Evolutionary conservation across 176 grass and related monocot species (phyloP).

Genomic region (Phoenix dactylifera): DNA sequence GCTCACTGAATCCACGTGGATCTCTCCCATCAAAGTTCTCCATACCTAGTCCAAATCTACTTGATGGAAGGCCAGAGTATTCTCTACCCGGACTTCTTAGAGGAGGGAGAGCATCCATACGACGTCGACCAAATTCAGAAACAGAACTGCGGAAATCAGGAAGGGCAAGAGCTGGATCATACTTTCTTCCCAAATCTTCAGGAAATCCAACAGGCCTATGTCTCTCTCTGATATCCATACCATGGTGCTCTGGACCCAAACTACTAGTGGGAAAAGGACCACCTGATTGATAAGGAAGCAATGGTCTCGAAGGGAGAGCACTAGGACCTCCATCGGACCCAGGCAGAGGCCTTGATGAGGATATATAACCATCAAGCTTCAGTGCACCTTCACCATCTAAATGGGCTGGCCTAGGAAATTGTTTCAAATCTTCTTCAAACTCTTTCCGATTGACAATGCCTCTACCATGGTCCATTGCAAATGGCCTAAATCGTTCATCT

Average conservation of each 20-base stretch:
- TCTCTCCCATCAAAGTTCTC: constrained; percentile 10
- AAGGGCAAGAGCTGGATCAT: constrained; percentile 15
- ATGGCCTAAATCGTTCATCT: constrained; percentile 27
- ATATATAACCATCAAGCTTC: constrained; percentile 18
- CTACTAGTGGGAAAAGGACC: constrained; percentile 26
- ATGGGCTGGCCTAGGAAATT: constrained; percentile 31
- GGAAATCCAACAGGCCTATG: constrained; percentile 22
- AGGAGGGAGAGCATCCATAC: constrained; percentile 42
- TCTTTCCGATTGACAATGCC: constrained; percentile 29
- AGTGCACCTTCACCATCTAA: constrained; percentile 34
- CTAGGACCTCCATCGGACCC: constrained; percentile 27
- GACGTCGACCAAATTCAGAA: constrained; percentile 40
- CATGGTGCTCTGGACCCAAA: constrained; percentile 7
- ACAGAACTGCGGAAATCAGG: constrained; percentile 36
- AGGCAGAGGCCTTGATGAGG: constrained; percentile 11
- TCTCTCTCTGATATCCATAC: constrained; percentile 14
- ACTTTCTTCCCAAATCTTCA: constrained; percentile 46
- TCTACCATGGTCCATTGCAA: constrained; percentile 38
- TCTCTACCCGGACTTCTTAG: constrained; percentile 46
- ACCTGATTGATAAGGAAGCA: constrained; percentile 30
- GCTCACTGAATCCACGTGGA: constrained; percentile 19
- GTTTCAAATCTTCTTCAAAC: constrained; percentile 46
- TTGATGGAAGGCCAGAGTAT: constrained; percentile 18
- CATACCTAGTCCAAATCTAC: constrained; percentile 20
- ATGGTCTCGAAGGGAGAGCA: constrained; percentile 33